A percentile compares a stretch with the other conserved stretches of the same genome.
Conservation (phyloP, 2,329 filamentous ascomycete genomes). For the Pseudogymnoascus sp. region DNA sequence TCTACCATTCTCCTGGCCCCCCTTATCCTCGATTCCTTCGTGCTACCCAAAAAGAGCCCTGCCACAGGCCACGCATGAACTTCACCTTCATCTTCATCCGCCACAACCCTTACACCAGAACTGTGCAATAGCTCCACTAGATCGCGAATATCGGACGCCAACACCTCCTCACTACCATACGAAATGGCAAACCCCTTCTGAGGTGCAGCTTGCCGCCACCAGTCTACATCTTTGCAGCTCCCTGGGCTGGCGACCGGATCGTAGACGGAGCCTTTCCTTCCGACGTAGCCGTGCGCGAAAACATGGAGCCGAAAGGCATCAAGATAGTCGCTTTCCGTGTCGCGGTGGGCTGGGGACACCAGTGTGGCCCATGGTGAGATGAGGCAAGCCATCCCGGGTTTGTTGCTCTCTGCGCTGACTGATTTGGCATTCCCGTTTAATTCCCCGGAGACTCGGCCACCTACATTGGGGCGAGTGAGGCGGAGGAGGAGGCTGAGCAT, state of each 20-base stretch:
- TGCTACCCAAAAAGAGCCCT: slow-evolving; percentile 43
- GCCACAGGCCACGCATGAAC: slow-evolving; percentile 82
- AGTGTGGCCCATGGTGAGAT: slow-evolving; percentile 78
- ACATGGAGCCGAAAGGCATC: slow-evolving; percentile 55
- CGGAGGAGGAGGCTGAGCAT: slow-evolving; percentile 64
- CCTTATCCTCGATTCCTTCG: slow-evolving; percentile 40
- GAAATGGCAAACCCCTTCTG: slow-evolving; percentile 58
- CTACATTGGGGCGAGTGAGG: slow-evolving; percentile 33
- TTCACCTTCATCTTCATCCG: slow-evolving; percentile 49
- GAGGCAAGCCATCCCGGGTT: slow-evolving; percentile 55
- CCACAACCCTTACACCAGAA: slow-evolving; percentile 44
- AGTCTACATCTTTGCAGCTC: slow-evolving; percentile 52
- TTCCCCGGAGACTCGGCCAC: slow-evolving; percentile 12
- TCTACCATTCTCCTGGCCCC: slow-evolving; percentile 39
- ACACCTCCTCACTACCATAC: slow-evolving; percentile 70
- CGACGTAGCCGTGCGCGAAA: slow-evolving; percentile 64
- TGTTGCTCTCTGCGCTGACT: slow-evolving; percentile 11
- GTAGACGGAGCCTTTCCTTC: slow-evolving; percentile 37
- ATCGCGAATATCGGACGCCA: slow-evolving; percentile 59
- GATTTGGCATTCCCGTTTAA: slow-evolving; percentile 13
- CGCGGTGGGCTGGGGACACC: slow-evolving; percentile 55
- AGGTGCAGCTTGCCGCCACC: slow-evolving; percentile 62
- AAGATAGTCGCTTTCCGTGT: slow-evolving; percentile 68
- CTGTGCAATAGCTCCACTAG: slow-evolving; percentile 48
- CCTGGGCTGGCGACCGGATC: slow-evolving; percentile 63